Evolutionary conservation across 2,329 filamentous ascomycete genomes (phyloP).

Genomic region (Paecilomyces formosus): DNA sequence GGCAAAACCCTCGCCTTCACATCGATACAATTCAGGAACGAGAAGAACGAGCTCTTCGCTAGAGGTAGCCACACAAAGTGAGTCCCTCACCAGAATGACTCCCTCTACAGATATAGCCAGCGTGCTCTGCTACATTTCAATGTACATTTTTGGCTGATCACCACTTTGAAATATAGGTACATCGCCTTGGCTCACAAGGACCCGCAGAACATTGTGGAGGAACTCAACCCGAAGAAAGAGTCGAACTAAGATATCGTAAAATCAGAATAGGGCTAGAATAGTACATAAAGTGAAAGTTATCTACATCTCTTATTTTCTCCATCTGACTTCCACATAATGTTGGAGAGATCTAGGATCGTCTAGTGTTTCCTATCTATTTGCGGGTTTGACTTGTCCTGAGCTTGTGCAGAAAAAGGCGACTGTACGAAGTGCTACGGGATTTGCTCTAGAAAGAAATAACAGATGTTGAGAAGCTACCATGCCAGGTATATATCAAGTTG

Average conservation of each 20-base stretch:
- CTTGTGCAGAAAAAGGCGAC: neutral
- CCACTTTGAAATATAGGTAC: conserved; percentile 35
- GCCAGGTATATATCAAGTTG: neutral
- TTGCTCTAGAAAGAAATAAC: neutral
- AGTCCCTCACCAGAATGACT: conserved; percentile 10
- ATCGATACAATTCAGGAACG: conserved; percentile 54
- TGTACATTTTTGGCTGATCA: neutral
- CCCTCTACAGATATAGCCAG: neutral
- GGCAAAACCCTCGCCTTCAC: conserved; percentile 61
- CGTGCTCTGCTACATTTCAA: neutral
- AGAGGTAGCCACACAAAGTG: conserved; percentile 62
- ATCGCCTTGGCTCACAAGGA: conserved; percentile 56
- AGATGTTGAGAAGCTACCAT: neutral
- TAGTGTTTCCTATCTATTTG: neutral
- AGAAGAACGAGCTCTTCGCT: conserved; percentile 53
- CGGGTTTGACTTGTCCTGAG: neutral
- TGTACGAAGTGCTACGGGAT: neutral
- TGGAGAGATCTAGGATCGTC: too few species aligned
- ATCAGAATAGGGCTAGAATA: neutral
- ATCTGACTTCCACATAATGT: too few species aligned
- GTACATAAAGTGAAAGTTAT: neutral
- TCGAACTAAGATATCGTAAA: neutral
- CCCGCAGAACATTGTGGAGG: conserved; percentile 53
- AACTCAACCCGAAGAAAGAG: conserved; percentile 38
- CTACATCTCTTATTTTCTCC: neutral